Conservation (phyloP, 2,329 filamentous ascomycete genomes). For the Cordyceps farinosa region DNA sequence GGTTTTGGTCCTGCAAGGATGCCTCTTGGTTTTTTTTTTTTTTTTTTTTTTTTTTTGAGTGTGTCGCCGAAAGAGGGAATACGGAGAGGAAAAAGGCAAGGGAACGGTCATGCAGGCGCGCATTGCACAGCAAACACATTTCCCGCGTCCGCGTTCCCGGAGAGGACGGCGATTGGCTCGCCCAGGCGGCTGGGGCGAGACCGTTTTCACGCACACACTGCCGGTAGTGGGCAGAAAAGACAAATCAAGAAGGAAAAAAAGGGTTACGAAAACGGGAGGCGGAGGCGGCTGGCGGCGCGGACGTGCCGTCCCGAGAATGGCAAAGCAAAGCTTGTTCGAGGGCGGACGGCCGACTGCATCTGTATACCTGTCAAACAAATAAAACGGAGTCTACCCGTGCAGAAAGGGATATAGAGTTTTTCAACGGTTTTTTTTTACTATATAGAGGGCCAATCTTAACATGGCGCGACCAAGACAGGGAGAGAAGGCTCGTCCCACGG, state of each 20-base stretch:
- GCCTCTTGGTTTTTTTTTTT: not conserved
- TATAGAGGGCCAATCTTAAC: no score
- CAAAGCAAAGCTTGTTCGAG: not conserved
- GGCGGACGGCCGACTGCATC: no score
- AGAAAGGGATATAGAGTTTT: no score
- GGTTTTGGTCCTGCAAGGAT: not conserved
- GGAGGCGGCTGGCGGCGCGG: not conserved
- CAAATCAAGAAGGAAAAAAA: not conserved
- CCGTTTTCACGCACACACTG: not conserved
- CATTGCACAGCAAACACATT: not conserved
- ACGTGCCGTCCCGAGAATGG: not conserved
- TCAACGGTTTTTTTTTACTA: no score
- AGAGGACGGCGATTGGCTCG: constrained; percentile 7
- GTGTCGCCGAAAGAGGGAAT: not conserved
- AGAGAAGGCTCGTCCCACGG: no score
- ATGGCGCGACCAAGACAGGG: no score
- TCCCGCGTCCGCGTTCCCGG: constrained; percentile 10
- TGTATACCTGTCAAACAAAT: no score
- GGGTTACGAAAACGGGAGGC: no score
- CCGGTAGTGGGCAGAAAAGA: not conserved
- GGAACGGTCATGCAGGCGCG: not conserved
- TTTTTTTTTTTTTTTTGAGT: not conserved
- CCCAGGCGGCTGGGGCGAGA: not conserved
- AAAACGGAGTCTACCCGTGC: no score
- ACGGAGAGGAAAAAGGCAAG: no score